phyloP scores from a whole-genome alignment of 1,284 basidiomycete species.

The Ceratobasidium sp. region DNA sequence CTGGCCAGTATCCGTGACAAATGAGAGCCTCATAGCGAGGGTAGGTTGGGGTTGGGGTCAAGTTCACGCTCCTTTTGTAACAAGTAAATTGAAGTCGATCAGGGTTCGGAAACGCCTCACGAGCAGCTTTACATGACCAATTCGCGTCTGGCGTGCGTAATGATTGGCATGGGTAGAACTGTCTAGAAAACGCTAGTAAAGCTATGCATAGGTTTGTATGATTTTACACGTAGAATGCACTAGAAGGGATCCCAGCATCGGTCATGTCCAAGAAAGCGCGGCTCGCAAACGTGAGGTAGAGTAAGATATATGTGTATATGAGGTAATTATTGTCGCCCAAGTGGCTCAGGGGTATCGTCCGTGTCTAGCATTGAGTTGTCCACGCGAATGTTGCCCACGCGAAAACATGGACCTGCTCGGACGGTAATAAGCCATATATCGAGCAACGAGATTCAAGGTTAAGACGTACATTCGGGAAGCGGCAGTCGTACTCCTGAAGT shows the following conservation, averaged over 20 bases:
- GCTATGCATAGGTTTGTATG: background rate
- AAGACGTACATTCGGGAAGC: constrained; percentile 26
- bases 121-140: background rate
- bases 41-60: constrained; percentile 14
- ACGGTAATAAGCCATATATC: background rate
- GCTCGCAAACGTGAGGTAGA: no score
- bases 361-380: constrained; percentile 42
- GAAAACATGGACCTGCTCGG: constrained; percentile 61
- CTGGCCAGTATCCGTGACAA: constrained; percentile 82
- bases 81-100: constrained; percentile 24
- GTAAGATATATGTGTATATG: no score
- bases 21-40: constrained; percentile 80
- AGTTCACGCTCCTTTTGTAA: constrained; percentile 31
- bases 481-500: constrained; percentile 30
- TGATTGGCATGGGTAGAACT: background rate
- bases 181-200: constrained; percentile 8
- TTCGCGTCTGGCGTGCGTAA: background rate
- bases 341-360: constrained; percentile 22
- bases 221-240: background rate
- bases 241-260: no score
- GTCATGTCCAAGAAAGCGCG: no score
- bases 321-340: no score
- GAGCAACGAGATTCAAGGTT: background rate
- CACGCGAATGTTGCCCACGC: constrained; percentile 60
- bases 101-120: constrained; percentile 36